phyloP scores from a whole-genome alignment of 495 filamentous ascomycete species.

The Penicillium turbatum region DNA sequence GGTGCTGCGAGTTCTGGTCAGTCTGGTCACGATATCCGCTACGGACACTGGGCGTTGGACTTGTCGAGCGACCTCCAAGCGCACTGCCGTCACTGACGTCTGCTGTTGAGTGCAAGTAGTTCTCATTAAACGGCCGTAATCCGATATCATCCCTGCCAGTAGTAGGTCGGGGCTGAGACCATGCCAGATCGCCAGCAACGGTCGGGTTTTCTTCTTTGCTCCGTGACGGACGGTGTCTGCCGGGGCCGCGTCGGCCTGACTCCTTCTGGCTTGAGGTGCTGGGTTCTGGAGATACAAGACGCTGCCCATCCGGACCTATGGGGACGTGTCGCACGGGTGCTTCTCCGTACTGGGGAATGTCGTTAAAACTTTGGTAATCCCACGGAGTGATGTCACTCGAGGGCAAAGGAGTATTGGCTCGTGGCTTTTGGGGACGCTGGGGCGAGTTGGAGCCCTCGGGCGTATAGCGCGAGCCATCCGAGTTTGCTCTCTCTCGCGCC shows the following conservation, averaged over 20 bases:
- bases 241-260: slow-evolving; percentile 57
- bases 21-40: slow-evolving; percentile 44
- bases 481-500: slow-evolving; percentile 70
- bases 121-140: slow-evolving; percentile 48
- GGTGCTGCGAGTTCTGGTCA: slow-evolving; percentile 52
- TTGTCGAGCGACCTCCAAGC: slow-evolving; percentile 57
- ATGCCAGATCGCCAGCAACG: slow-evolving; percentile 42
- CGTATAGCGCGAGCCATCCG: slow-evolving; percentile 45
- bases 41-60: slow-evolving; percentile 68
- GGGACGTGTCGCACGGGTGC: slow-evolving; percentile 74
- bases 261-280: slow-evolving; percentile 42
- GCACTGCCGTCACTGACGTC: slow-evolving; percentile 48
- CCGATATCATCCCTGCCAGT: slow-evolving; percentile 65
- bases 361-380: slow-evolving; percentile 85
- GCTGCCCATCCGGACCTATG: slow-evolving; percentile 64
- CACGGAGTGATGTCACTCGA: slow-evolving; percentile 95
- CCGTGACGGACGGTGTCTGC: slow-evolving; percentile 66
- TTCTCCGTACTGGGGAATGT: slow-evolving; percentile 77
- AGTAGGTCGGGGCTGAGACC: slow-evolving; percentile 51
- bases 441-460: slow-evolving; percentile 49
- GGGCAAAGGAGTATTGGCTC: slow-evolving; percentile 65
- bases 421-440: slow-evolving; percentile 64
- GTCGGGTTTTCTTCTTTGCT: slow-evolving; percentile 69
- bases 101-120: slow-evolving; percentile 34
- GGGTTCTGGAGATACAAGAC: slow-evolving; percentile 43